Evolutionary conservation across 768 basidiomycete genomes (phyloP).

Genomic region (Suillus hirtellus): DNA sequence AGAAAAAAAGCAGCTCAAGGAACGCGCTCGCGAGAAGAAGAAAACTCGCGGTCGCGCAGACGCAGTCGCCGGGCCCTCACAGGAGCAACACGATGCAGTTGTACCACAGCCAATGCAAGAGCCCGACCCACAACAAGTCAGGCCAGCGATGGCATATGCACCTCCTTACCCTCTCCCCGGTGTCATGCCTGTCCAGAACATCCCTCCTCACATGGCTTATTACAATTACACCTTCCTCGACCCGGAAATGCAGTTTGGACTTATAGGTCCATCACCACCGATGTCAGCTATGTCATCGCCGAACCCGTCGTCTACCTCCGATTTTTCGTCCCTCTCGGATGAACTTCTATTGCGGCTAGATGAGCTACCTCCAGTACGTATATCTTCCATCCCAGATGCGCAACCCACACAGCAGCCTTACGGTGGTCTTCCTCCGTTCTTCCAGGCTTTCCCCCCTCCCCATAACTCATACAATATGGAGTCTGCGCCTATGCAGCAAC

Average conservation of each 20-base stretch:
- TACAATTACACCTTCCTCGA: constrained; percentile 26
- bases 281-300: constrained; percentile 54
- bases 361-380: constrained; percentile 13
- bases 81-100: background rate
- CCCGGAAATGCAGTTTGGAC: constrained; percentile 29
- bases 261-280: constrained; percentile 53
- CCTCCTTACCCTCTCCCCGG: constrained; percentile 11
- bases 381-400: constrained; percentile 13
- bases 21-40: constrained; percentile 32
- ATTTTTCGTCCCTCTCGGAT: constrained; percentile 12
- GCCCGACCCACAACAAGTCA: background rate
- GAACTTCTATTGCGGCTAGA: constrained; percentile 19
- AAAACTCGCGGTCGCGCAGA: constrained; percentile 23
- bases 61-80: constrained; percentile 13
- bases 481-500: constrained; percentile 9
- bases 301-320: constrained; percentile 24
- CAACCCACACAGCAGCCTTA: constrained; percentile 22
- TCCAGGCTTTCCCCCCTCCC: constrained; percentile 11
- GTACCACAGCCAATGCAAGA: background rate
- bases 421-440: constrained; percentile 1
- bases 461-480: constrained; percentile 16
- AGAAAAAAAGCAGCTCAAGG: constrained; percentile 42
- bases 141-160: constrained; percentile 5
- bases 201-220: constrained; percentile 17
- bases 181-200: constrained; percentile 10